Evolutionary conservation across 1,284 basidiomycete genomes (phyloP).

Genomic region (Chalciporus sp.): DNA sequence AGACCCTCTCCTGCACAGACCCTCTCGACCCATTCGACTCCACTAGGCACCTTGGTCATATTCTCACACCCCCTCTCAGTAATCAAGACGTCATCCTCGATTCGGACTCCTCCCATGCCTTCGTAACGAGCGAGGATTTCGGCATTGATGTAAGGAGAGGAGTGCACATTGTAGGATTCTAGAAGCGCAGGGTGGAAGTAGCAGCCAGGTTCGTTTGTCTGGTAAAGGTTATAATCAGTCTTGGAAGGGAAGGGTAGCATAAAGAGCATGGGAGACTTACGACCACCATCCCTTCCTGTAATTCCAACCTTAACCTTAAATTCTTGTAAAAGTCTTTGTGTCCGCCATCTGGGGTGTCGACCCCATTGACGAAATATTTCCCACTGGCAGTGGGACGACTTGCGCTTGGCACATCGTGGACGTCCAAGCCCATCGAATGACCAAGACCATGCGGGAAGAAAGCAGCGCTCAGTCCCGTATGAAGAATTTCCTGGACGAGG

Average conservation of each 20-base stretch:
- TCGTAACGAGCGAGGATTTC: constrained; percentile 75
- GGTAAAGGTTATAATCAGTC: constrained; percentile 1
- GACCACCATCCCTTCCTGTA: constrained; percentile 82
- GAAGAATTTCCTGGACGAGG: constrained; percentile 52
- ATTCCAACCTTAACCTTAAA: constrained; percentile 71
- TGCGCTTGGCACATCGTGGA: constrained; percentile 81
- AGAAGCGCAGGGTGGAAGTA: constrained; percentile 85
- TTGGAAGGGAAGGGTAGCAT: neutral
- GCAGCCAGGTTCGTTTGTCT: constrained; percentile 88
- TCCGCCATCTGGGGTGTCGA: constrained; percentile 36
- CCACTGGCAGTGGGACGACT: constrained; percentile 63
- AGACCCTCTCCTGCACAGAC: constrained; percentile 64
- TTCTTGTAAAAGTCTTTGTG: constrained; percentile 68
- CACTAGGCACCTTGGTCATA: constrained; percentile 78
- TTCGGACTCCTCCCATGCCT: constrained; percentile 83
- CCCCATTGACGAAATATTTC: constrained; percentile 29
- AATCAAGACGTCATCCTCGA: constrained; percentile 87
- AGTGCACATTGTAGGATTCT: constrained; percentile 52
- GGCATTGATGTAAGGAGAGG: constrained; percentile 72
- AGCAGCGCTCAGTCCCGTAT: constrained; percentile 73
- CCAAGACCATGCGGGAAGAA: constrained; percentile 94
- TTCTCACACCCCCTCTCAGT: constrained; percentile 71
- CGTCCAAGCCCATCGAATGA: constrained; percentile 87
- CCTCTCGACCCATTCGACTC: constrained; percentile 76
- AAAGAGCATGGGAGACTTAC: constrained; percentile 44